Base-by-base conservation (phyloP, 1,139 yeast genomes). In the Debaryomyces subglobosus region DNA sequence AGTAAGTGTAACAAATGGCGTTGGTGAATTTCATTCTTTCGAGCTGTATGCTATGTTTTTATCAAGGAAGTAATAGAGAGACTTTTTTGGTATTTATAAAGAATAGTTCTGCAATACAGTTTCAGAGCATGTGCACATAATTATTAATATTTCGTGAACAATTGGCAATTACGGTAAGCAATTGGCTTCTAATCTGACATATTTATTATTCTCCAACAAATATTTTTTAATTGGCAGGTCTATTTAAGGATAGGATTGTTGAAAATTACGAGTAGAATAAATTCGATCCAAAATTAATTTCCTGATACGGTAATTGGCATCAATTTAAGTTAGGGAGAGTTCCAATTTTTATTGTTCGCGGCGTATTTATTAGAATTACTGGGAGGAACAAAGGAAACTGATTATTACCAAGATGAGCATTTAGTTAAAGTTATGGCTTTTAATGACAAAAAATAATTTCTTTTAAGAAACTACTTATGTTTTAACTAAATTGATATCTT, bases 1-100 rank as follows among this genome's bases (percentile, higher is more conserved):
- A 39, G 12, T 39, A 25, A 6, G 21, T n/a, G 30, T 25, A 39
- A 10, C 23, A 39, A 39, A 39, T 23, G 10, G 27, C 21, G n/a
- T 13, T 38, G 10, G 18, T 38, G 8, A 38, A 4, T 38, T 38
- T 23, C 41, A 38, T 38, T 25, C 6, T 34, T 21, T 21, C 6
- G 4, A 4, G 24, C 24, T 21, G 8, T 21, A 21, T 21, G 8
- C 2, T 21, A 21, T 5, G 6, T 21, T 5, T 7, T 21, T 18
- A 4, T 21, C 24, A 7, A 21, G 24, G n/a, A n/a, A n/a, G n/a
- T n/a, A n/a, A n/a, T n/a, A n/a, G n/a, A n/a, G n/a, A n/a, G n/a
- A n/a, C n/a, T n/a, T n/a, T n/a, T n/a, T n/a, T 34, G 23, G 13
- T 35, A 35, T 35, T 35, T 35, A 35, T 35, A 35, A 13, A 45